Evolutionary conservation across 176 grass and related monocot genomes (phyloP).

Genomic region (maize (Zea mays)): Zm-B73-REFERENCE-NAM-5.0 NC_050098.1:214448501-214449000

Average conservation of each 20-base stretch:
- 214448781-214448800: slow-evolving; percentile 87
- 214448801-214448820: slow-evolving; percentile 70
- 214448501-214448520: slow-evolving; percentile 78
- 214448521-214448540: slow-evolving; percentile 74
- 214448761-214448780: slow-evolving; percentile 45
- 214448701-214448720: slow-evolving; percentile 15
- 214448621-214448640: neutral
- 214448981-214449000: slow-evolving; percentile 66
- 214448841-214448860: slow-evolving; percentile 75
- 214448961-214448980: slow-evolving; percentile 73
- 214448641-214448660: slow-evolving; percentile 13
- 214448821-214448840: slow-evolving; percentile 64
- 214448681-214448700: neutral
- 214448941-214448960: slow-evolving; percentile 65
- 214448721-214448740: slow-evolving; percentile 22
- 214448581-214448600: neutral
- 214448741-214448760: slow-evolving; percentile 18
- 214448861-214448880: slow-evolving; percentile 79
- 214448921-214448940: slow-evolving; percentile 49
- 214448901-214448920: slow-evolving; percentile 51
- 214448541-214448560: slow-evolving; percentile 74
- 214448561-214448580: neutral
- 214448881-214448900: slow-evolving; percentile 73
- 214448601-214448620: slow-evolving; percentile 24
- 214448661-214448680: neutral